Percentiles rank a stretch among this genome's conserved stretches.
Evolutionary conservation across 257 asterid genomes (phyloP).

Genomic region (Solanum sitiens): DNA sequence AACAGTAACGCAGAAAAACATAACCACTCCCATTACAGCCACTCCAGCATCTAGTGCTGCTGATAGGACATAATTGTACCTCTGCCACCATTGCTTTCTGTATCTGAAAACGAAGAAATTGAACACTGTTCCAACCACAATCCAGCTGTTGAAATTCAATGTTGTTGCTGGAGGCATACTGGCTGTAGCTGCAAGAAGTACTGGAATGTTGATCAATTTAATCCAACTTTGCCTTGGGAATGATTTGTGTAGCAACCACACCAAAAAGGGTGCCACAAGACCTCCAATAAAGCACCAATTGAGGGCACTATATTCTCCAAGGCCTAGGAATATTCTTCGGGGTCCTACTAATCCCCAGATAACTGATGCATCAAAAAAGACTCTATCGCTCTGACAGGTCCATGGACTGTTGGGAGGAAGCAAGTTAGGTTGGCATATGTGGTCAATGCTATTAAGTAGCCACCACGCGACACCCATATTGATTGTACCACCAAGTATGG

Average conservation of each 20-base stretch:
- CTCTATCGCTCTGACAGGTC: slow-evolving; percentile 52
- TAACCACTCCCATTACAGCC: slow-evolving; percentile 61
- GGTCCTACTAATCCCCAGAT: slow-evolving; percentile 84
- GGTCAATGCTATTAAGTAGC: slow-evolving; percentile 24
- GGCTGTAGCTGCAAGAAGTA: slow-evolving; percentile 45
- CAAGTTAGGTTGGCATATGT: slow-evolving; percentile 40
- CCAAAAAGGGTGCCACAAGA: slow-evolving; percentile 31
- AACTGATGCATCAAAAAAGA: slow-evolving; percentile 66
- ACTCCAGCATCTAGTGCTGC: slow-evolving; percentile 76
- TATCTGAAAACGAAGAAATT: slow-evolving; percentile 41
- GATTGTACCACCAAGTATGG: slow-evolving; percentile 51
- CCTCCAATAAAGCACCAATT: slow-evolving; percentile 66
- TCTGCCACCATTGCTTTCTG: slow-evolving; percentile 71
- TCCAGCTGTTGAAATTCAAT: slow-evolving; percentile 67
- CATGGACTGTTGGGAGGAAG: slow-evolving; percentile 65
- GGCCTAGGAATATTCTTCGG: slow-evolving; percentile 38
- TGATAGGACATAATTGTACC: slow-evolving; percentile 52
- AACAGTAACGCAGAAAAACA: slow-evolving; percentile 26
- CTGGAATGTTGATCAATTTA: slow-evolving; percentile 44
- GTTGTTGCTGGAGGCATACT: slow-evolving; percentile 59
- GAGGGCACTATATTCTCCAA: slow-evolving; percentile 40
- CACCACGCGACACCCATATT: slow-evolving; percentile 59
- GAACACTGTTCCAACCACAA: slow-evolving; percentile 35
- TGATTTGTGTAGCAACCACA: slow-evolving; percentile 32
- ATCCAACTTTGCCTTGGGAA: slow-evolving; percentile 56